Evolutionary conservation across 345 rosid genomes (phyloP).

Genomic region (Linum usitatissimum): DNA sequence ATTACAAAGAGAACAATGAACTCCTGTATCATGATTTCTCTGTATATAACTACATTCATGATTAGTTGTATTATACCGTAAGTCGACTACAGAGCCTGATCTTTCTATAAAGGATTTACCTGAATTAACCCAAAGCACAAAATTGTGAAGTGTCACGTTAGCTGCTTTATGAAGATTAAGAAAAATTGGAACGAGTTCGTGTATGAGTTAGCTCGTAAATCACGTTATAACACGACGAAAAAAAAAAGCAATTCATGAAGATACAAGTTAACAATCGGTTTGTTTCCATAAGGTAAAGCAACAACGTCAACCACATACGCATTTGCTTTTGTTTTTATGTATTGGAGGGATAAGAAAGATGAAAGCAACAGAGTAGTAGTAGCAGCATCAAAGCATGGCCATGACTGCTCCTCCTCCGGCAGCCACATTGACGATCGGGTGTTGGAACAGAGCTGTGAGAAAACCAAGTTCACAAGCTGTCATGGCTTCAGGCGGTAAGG

Average conservation of each 20-base stretch:
- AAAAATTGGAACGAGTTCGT: no score
- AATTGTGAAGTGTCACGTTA: no score
- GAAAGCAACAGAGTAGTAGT: background rate
- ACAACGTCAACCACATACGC: background rate
- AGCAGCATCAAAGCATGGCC: background rate
- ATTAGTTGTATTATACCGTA: background rate
- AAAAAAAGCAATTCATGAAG: no score
- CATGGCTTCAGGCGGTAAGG: constrained; percentile 24
- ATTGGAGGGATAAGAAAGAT: background rate
- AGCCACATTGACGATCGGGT: background rate
- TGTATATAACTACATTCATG: constrained; percentile 36
- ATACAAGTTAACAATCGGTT: no score
- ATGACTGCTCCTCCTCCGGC: background rate
- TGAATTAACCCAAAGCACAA: no score
- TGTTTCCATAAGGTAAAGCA: no score
- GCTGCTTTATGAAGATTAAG: no score
- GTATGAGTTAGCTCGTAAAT: no score
- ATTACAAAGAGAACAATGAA: constrained; percentile 30
- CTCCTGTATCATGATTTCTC: constrained; percentile 31
- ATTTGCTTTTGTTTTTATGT: background rate
- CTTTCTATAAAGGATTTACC: no score
- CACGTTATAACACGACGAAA: no score
- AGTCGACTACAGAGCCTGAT: no score
- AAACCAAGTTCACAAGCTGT: constrained; percentile 13
- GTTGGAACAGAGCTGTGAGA: background rate